Evolutionary conservation across 116 monocot genomes (phyloP).

Genomic region (Cymodocea nodosa): DNA sequence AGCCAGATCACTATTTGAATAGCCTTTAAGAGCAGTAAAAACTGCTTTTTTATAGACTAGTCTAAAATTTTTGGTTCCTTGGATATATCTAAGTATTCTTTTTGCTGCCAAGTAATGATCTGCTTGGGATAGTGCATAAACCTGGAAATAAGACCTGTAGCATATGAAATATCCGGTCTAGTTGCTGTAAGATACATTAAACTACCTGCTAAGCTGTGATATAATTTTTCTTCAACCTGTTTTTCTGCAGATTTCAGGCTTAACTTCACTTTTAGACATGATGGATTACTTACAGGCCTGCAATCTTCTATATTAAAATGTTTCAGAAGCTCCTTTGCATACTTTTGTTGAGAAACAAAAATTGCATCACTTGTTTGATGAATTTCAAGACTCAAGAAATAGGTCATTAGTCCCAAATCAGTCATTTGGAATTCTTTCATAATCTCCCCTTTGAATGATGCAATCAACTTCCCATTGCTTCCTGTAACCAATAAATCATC

Average conservation of each 20-base stretch:
- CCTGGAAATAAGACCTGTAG: too few relatives aligned
- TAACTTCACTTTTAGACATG: not conserved
- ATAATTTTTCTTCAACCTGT: too few relatives aligned
- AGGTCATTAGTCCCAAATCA: not conserved
- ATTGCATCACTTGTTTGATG: not conserved
- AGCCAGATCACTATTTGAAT: slow-evolving; percentile 11
- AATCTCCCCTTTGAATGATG: not conserved
- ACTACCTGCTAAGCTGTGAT: too few relatives aligned
- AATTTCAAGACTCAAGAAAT: not conserved
- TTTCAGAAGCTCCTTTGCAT: not conserved
- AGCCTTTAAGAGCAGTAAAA: too few relatives aligned
- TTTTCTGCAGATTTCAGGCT: too few relatives aligned
- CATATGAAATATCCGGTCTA: too few relatives aligned
- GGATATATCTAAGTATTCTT: not conserved
- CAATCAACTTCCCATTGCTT: too few relatives aligned
- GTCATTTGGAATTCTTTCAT: not conserved
- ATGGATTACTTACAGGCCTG: not conserved
- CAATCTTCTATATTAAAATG: not conserved
- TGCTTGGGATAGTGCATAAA: too few relatives aligned
- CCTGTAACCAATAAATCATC: too few relatives aligned
- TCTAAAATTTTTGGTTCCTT: too few relatives aligned
- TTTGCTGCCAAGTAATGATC: not conserved
- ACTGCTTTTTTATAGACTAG: too few relatives aligned
- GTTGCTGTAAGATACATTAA: too few relatives aligned
- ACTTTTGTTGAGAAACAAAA: not conserved